These are phyloP conservation scores for Tylopilus subfusipes DNA, from an alignment of 768 basidiomycete species.

Conservation along the genomic window DNA sequence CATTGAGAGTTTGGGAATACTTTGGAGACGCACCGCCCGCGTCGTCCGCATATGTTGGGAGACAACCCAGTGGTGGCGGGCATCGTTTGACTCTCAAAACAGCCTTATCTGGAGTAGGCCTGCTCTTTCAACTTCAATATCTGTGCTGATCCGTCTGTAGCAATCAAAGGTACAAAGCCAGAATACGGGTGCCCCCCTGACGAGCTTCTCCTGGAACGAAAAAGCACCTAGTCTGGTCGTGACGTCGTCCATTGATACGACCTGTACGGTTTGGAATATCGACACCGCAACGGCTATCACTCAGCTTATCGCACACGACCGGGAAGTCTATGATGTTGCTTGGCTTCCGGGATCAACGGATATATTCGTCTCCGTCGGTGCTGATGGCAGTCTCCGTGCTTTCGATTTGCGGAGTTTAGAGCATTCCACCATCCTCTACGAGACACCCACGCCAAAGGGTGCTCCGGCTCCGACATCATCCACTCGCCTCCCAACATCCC, in stretches of 20 bases:
- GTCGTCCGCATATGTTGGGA: slow-evolving; percentile 66
- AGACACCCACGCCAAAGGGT: slow-evolving; percentile 80
- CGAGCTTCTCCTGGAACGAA: slow-evolving; percentile 97
- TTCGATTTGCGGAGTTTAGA: slow-evolving; percentile 96
- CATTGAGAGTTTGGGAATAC: slow-evolving; percentile 89
- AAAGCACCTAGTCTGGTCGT: slow-evolving; percentile 88
- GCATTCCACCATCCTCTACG: slow-evolving; percentile 97
- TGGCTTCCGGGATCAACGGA: slow-evolving; percentile 96
- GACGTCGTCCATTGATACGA: slow-evolving; percentile 97
- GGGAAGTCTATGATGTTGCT: slow-evolving; percentile 96
- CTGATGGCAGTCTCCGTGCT: slow-evolving; percentile 92
- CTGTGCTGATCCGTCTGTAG: slow-evolving; percentile 32
- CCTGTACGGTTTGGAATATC: slow-evolving; percentile 99
- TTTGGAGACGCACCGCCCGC: slow-evolving; percentile 57
- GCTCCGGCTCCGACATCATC: slow-evolving; percentile 57
- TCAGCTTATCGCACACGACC: slow-evolving; percentile 95
- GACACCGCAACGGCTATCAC: slow-evolving; percentile 91
- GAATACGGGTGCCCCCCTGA: slow-evolving; percentile 83
- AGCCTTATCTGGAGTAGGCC: slow-evolving; percentile 74
- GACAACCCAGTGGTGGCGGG: slow-evolving; percentile 51
- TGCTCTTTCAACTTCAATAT: slow-evolving; percentile 3
- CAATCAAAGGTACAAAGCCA: slow-evolving; percentile 90
- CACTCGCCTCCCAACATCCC: slow-evolving; percentile 69
- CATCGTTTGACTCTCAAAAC: slow-evolving; percentile 72
- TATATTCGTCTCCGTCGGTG: slow-evolving; percentile 97